Base-by-base conservation (phyloP, 1,284 basidiomycete genomes). In the Fomitiporia mediterranea region DNA sequence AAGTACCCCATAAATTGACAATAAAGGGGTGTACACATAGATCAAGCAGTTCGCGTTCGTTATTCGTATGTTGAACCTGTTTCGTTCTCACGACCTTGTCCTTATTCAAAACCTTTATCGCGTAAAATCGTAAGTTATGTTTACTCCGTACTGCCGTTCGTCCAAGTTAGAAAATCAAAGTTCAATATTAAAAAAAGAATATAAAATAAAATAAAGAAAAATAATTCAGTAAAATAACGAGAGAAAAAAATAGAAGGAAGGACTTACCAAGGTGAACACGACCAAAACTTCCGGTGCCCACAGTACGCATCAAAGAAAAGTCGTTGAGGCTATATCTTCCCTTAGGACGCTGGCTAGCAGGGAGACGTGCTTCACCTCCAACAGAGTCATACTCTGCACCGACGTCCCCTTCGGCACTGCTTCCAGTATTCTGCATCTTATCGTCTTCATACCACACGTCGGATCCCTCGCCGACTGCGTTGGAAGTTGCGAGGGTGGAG, bases 1-100 rank as follows among this genome's bases (percentile, higher is more conserved):
- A 99, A 0, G 92, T 91, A 25, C 96, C 97, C 96, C 96, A 99
- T 4, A 99, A 82, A 67, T 98, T 99, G 74, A 99, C 87, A 62
- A 99, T 89, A 74, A 99, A 99, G 2, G 95, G 91, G 70, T 98
- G 94, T 52, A 95, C 86, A 0, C 97, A 91, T 27, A 84, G 81
- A 56, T 89, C 84, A 43, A 99, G 82, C 78, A 99, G 94, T 59
- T 83, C 82, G 64, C 94, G 86, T 73, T 99, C 96, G 63, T 94
- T 96, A 69, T 96, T 97, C 27, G 96, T 98, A 69, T 99, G 96
- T 66, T 98, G 94, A 55, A 98, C 86, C 69, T 99, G 96, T 77
- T 98, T 98, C 81, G 94, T 91, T 66, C 82, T 84, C 59, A 96
- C 93, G 55, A 99, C 92, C 68, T 94, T 91, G 61, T 97, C 92